Base-by-base conservation (phyloP, 306 rosid species). In the Ormosia semicastrata region DNA sequence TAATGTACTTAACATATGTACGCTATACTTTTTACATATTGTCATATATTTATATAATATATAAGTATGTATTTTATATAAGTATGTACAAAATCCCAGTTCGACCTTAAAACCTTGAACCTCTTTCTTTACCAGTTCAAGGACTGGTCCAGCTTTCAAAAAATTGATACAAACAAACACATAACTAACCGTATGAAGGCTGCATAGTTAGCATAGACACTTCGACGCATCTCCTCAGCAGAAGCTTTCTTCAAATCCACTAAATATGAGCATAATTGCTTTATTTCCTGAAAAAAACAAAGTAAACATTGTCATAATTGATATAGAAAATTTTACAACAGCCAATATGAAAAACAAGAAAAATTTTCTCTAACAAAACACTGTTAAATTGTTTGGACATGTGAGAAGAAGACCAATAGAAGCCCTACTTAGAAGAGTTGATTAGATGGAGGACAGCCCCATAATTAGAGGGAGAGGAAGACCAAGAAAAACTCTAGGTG, bases 191-290 rank as follows among this genome's bases (percentile, higher is more conserved):
- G 92, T 49, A 96, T 96, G 85, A 96, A 96, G 84, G 99, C 97
- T 33, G 94, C 86, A 82, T 96, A 96, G 85, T 96, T 96, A 37
- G 99, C 99, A 89, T 93, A 96, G 83, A 96, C 99, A 83, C 99
- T 96, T 84, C 91, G 89, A 11, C 98, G 99, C 99, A 96, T 93
- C 86, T 96, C 99, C 81, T 96, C 99, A 7, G 99, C 98, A 52
- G 99, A 94, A 30, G 99, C 94, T 85, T 67, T 96, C 89, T 89
- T 93, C 84, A 96, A 88, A 83, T 96, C 97, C 79, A 91, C 85
- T 54, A 96, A 94, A 82, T 92, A 84, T 49, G 97, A 70, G 66
- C 99, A 92, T 82, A 96, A 90, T 76, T 96, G 99, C 83, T 91
- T 96, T 78, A 96, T 89, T 85, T 96, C 99, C 99, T 96, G 88